Evolutionary conservation across 1,284 basidiomycete species (phyloP).

Genomic region (Fomitopsis schrenkii): DNA sequence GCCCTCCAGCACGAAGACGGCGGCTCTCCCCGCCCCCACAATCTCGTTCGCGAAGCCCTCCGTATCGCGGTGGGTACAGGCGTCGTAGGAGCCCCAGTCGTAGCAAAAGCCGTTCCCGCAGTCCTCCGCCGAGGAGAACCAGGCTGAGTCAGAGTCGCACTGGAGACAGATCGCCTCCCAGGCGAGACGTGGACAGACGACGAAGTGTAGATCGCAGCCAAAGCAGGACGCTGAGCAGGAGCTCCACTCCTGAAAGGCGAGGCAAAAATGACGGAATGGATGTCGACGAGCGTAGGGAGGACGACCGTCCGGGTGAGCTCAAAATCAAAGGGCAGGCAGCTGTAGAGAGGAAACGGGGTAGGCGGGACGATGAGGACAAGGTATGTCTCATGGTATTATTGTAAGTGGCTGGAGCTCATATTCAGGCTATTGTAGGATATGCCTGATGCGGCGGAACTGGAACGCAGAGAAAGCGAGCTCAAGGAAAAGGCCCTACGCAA

Average conservation of each 20-base stretch:
- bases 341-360: conserved; percentile 44
- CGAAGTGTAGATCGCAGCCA: conserved; percentile 24
- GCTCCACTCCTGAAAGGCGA: conserved; percentile 16
- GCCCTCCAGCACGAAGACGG: conserved; percentile 54
- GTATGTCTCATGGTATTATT: conserved; percentile 4
- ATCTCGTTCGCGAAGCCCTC: conserved; percentile 21
- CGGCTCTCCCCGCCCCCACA: conserved; percentile 41
- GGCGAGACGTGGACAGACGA: conserved; percentile 15
- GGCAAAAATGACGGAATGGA: conserved; percentile 39
- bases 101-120: conserved; percentile 29
- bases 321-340: conserved; percentile 73
- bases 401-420: not conserved
- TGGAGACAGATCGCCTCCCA: conserved; percentile 17
- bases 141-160: conserved; percentile 22
- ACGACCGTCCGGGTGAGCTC: conserved; percentile 38
- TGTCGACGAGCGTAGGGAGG: conserved; percentile 31
- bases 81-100: conserved; percentile 21
- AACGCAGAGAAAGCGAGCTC: conserved; percentile 65
- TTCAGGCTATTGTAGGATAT: not conserved
- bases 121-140: conserved; percentile 32
- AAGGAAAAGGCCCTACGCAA: conserved; percentile 77
- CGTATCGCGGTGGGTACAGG: conserved; percentile 16
- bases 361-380: conserved; percentile 29
- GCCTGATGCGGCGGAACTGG: conserved; percentile 32
- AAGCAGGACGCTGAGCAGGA: conserved; percentile 15